Evolutionary conservation across 2,329 filamentous ascomycete genomes (phyloP), one percentile per base, ranked within the genome.

Genomic region (Epichloe sp.): DNA sequence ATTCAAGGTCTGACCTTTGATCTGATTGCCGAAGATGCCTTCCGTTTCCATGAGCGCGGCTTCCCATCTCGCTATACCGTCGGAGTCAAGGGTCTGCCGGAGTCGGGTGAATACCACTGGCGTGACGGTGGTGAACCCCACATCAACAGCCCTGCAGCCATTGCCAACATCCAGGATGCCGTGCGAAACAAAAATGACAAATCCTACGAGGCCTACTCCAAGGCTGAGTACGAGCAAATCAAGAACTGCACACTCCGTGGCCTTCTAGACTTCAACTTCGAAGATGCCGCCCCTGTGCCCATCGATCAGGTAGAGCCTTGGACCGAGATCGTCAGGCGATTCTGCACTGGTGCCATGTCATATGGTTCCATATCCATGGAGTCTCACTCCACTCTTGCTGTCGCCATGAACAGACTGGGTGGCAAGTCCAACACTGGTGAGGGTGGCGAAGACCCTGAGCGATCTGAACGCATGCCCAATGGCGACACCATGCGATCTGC

Each of bases 291-390:
- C 15, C 82, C 90, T 1, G 88, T 97, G 26, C 88, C 90, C 5
- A 95, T 97, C 58, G 91, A 96, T 59, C 90, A 96, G 69, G 91
- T 97, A 53, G 91, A 97, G 73, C 88, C 91, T 19, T 97, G 91
- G 91, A 96, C 91, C 3, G 90, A 96, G 62, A 96, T 97, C 60
- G 91, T 96, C 44, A 86, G 91, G 57, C 86, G 91, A 56, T 96
- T 96, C 74, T 93, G 91, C 61, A 96, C 91, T 40, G 91, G 91
- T 65, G 91, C 91, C 60, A 97, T 97, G 91, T 97, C 91, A 3
- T 97, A 97, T 65, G 91, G 91, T 46, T 96, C 91, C 41, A 97
- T 97, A 62, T 96, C 91, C 5, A 95, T 96, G 88, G 91, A 97
- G 68, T 91, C 91, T 49, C 91, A 97, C 73, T 95, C 91, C 17